Base-by-base conservation (phyloP, 2,329 filamentous ascomycete genomes). In the Fusarium begoniae region DNA sequence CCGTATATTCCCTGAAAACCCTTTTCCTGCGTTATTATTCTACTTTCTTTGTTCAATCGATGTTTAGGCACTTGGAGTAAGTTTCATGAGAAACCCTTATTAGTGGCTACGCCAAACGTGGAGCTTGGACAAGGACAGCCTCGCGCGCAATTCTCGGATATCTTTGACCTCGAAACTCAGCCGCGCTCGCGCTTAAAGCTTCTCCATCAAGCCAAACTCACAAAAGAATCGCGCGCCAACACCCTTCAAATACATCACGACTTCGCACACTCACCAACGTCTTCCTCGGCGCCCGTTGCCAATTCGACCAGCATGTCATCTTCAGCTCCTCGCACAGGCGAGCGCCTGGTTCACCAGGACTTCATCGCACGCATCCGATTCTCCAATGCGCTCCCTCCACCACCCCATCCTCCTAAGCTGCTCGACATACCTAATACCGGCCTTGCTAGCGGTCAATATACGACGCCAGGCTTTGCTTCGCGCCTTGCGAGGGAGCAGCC, bases 301-400 rank as follows among this genome's bases (percentile, higher is more conserved):
- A 70, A 54, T 54, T 69, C 55, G 48, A 47, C 54, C 66, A 63
- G 61, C 54, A 76, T 78, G 67, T 75, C 72, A 56, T 70, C 69
- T 57, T 77, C 76, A 50, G 70, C 64, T 61, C 62, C 77, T 75
- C 83, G 83, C 77, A 80, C 82, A 73, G 86, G 87, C 81, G 88
- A 90, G 82, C 88, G 90, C 82, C 87, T 90, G 79, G 87, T 91
- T 78, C 94, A 97, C 81, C 96, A 99, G 85, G 96, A 99, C 84
- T 98, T 98, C 84, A 98, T 99, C 81, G 96, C 95, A 73, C 93
- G 95, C 79, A 94, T 98, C 80, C 91, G 96, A 83, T 99, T 97
- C 83, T 95, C 94, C 80, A 99, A 99, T 90, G 92, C 94, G 77
- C 91, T 99, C 22, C 96, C 96, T 74, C 95, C 96, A 73, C 96